A percentile compares a stretch with the other conserved stretches of the same genome.
phyloP scores from a whole-genome alignment of 192 early-diverging fungal genomes.

The Coemansia sp. region DNA sequence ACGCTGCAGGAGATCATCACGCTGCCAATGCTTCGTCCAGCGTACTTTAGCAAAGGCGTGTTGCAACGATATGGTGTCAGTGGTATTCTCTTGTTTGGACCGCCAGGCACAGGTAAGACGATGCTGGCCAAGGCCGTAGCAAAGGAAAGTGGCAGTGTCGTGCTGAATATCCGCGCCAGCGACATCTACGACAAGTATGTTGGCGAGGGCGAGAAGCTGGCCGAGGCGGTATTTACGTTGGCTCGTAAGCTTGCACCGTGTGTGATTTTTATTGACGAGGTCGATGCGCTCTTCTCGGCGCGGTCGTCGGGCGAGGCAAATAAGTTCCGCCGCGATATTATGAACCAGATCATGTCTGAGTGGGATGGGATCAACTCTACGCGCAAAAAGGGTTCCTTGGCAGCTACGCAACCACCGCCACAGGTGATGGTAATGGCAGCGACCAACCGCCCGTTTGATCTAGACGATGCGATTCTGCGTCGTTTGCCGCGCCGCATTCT shows the following conservation, averaged over 20 bases:
- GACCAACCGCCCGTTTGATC: conserved; percentile 94
- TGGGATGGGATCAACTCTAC: conserved; percentile 85
- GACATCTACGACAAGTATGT: conserved; percentile 88
- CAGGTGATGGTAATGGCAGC: conserved; percentile 86
- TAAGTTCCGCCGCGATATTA: conserved; percentile 70
- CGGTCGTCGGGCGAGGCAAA: conserved; percentile 57
- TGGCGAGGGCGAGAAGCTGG: conserved; percentile 97
- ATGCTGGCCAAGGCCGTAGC: conserved; percentile 83
- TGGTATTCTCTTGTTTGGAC: conserved; percentile 81
- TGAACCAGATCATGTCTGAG: conserved; percentile 97
- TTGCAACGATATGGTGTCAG: conserved; percentile 65
- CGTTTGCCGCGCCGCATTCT: conserved; percentile 87
- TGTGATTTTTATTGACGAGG: conserved; percentile 96
- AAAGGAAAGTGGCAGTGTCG: conserved; percentile 74
- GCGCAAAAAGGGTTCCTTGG: conserved; percentile 54
- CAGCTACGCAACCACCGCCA: conserved; percentile 14
- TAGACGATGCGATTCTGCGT: conserved; percentile 94
- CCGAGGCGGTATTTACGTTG: conserved; percentile 87
- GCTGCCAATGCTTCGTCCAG: conserved; percentile 74
- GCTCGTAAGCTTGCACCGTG: conserved; percentile 91
- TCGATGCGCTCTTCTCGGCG: conserved; percentile 84
- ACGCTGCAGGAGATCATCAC: conserved; percentile 83
- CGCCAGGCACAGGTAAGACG: conserved; percentile 86
- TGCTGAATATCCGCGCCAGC: conserved; percentile 73
- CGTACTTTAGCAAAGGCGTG: conserved; percentile 71